phyloP scores from a whole-genome alignment of 129 eudicot genomes.

The Chrysanthemum seticuspe region DNA sequence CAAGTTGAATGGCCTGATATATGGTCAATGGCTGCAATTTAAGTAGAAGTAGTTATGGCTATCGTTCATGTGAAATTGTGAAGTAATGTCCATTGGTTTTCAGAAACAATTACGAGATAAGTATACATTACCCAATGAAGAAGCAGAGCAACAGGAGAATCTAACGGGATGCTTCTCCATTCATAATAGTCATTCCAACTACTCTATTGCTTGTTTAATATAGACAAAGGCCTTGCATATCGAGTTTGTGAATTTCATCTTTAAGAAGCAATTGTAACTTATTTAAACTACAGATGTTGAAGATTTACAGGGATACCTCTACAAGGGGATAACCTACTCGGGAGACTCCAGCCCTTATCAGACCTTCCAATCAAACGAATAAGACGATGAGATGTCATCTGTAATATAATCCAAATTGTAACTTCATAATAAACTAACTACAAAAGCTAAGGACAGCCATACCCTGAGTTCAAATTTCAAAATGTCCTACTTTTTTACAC shows the following conservation, averaged over 20 bases:
- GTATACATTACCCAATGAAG: slow-evolving; percentile 75
- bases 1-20: slow-evolving; percentile 63
- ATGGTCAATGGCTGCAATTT: slow-evolving; percentile 76
- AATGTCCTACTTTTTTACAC: no score
- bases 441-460: no score
- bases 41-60: slow-evolving; percentile 19
- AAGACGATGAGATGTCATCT: not conserved
- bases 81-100: not conserved
- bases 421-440: no score
- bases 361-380: slow-evolving; percentile 35
- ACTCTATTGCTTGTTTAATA: slow-evolving; percentile 41
- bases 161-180: slow-evolving; percentile 81
- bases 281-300: not conserved
- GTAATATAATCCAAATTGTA: no score
- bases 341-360: slow-evolving; percentile 63
- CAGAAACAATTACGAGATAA: not conserved
- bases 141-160: slow-evolving; percentile 79
- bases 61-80: not conserved
- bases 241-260: slow-evolving; percentile 12
- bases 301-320: slow-evolving; percentile 41
- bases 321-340: slow-evolving; percentile 72
- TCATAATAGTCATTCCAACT: slow-evolving; percentile 85
- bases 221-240: slow-evolving; percentile 58
- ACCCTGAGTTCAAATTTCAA: no score
- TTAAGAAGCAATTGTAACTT: not conserved